Conservation (phyloP, 192 early-diverging fungal species). For the Coemansia sp. region DNA sequence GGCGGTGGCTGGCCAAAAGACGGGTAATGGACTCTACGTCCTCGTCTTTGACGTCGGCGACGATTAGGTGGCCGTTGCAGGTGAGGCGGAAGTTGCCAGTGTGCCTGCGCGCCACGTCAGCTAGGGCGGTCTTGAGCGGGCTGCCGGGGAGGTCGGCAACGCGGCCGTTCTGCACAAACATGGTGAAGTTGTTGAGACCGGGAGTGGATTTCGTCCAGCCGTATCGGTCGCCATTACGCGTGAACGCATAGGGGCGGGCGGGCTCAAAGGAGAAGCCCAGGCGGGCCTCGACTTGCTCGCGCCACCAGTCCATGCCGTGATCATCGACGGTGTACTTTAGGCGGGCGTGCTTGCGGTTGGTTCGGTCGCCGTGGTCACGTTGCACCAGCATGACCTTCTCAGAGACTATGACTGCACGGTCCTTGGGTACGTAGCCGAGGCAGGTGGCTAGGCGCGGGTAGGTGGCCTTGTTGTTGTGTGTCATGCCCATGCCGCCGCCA, state of each 20-base stretch:
- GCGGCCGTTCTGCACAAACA: constrained; percentile 92
- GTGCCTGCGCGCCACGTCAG: constrained; percentile 72
- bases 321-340: constrained; percentile 99
- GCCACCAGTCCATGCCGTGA: constrained; percentile 90
- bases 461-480: constrained; percentile 97
- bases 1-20: constrained; percentile 64
- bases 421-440: constrained; percentile 79
- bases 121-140: constrained; percentile 74
- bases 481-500: constrained; percentile 98
- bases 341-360: constrained; percentile 97
- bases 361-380: constrained; percentile 92
- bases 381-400: constrained; percentile 92
- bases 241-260: constrained; percentile 71
- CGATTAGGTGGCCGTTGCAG: constrained; percentile 89
- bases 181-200: constrained; percentile 65
- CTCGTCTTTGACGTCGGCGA: constrained; percentile 71
- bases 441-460: constrained; percentile 82
- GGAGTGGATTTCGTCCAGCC: constrained; percentile 67
- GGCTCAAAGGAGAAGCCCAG: constrained; percentile 70
- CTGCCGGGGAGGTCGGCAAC: constrained; percentile 78
- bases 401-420: constrained; percentile 75
- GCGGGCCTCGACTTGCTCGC: constrained; percentile 76
- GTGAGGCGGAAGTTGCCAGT: constrained; percentile 83
- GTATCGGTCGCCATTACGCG: constrained; percentile 89
- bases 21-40: constrained; percentile 58